phyloP scores from a whole-genome alignment of 441 rosid genomes.

The Populus trichocarpa region DNA sequence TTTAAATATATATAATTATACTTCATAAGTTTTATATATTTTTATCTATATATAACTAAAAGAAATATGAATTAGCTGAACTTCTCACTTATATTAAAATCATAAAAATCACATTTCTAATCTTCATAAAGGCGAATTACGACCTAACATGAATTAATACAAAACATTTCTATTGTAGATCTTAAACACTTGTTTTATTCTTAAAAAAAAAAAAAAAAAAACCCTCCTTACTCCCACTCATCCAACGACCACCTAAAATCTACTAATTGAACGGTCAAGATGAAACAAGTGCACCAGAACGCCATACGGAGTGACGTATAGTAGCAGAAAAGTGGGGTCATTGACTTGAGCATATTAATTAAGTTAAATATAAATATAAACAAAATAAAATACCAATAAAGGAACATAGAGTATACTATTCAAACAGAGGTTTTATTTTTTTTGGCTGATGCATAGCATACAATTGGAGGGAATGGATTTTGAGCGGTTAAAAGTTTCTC shows the following conservation, averaged over 20 bases:
- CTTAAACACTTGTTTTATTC: background rate
- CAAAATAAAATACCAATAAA: background rate
- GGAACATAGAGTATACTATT: background rate
- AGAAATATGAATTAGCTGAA: too few species aligned
- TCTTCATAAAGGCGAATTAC: background rate
- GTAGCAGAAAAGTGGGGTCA: background rate
- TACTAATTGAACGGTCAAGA: background rate
- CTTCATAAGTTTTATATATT: too few species aligned
- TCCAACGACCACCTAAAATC: background rate
- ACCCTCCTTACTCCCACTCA: background rate
- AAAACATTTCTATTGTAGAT: background rate
- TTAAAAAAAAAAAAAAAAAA: too few species aligned
- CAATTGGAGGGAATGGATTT: slow-evolving; percentile 47
- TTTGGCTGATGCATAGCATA: background rate
- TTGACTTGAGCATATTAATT: background rate
- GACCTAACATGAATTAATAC: background rate
- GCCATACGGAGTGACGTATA: background rate
- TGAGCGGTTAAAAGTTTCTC: background rate
- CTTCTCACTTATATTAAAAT: too few species aligned
- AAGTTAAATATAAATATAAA: too few species aligned
- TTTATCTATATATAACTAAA: too few species aligned
- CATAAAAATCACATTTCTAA: background rate
- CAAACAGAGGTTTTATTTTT: too few species aligned
- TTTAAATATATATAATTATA: too few species aligned
- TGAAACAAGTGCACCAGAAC: background rate